Base-by-base conservation (phyloP, 2,329 filamentous ascomycete genomes). In the Aaosphaeria arxii region DNA sequence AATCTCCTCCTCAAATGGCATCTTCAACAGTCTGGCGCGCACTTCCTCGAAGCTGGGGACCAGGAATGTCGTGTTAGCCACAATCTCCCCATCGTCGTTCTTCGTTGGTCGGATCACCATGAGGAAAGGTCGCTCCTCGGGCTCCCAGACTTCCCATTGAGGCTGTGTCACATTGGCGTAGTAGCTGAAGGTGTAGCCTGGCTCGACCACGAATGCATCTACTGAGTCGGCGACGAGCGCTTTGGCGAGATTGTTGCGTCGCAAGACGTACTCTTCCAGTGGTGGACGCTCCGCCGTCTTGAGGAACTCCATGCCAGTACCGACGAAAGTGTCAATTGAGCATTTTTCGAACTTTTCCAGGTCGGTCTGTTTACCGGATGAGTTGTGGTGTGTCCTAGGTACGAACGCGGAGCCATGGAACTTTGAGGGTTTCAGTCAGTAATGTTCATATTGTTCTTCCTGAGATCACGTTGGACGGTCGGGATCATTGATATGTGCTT, bases 81-180 rank as follows among this genome's bases (percentile, higher is more conserved):
- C 68, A 30, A 82, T 57, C 0, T 62, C 53, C 5, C 76, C 78
- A 6, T 69, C 63, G 1, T 57, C 44, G 1, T 60, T 52, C n/a
- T 64, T 61, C 32, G 68, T 53, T 0, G 83, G 82, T 33, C 78
- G 67, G 7, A 86, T 72, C 13, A 85, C 57, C 80, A 86, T 84
- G 24, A 86, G 62, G 49, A 86, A 84, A 0, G 83, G 83, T 1
- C 81, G 74, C 58, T 85, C 82, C 56, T 85, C 82, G 0, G 82
- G 81, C 47, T 85, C 82, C 81, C 81, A 85, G 0, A 78, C 77
- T 53, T 86, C 82, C 83, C 82, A 85, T 50, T 85, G 78, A 0
- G 61, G 63, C 57, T 85, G 82, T 1, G 79, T 83, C 39, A 82
- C 73, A 56, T 86, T 85, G 42, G 74, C 82, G 57, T 84, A 86